Evolutionary conservation across 768 basidiomycete genomes (phyloP).

Genomic region (Auricularia heimuer): DNA sequence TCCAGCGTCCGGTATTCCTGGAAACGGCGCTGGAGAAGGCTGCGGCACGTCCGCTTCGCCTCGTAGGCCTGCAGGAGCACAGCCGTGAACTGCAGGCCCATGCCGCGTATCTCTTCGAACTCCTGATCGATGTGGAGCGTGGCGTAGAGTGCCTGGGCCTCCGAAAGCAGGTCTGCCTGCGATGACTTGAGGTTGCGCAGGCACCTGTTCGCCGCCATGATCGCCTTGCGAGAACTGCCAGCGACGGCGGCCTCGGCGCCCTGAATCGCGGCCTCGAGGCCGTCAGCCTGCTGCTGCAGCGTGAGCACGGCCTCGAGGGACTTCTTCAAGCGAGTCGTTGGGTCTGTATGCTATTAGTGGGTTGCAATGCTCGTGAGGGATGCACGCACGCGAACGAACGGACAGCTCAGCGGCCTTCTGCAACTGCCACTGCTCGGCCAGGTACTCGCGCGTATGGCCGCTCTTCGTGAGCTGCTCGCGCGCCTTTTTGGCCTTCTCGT

Average conservation of each 20-base stretch:
- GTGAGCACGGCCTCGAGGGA: slow-evolving; percentile 23
- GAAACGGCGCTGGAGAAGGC: slow-evolving; percentile 24
- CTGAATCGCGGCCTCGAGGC: slow-evolving; percentile 16
- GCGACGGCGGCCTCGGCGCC: slow-evolving; percentile 8
- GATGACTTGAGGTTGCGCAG: background rate
- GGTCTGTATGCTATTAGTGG: background rate
- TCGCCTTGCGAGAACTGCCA: background rate
- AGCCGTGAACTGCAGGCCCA: slow-evolving; percentile 22
- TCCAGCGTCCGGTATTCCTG: slow-evolving; percentile 29
- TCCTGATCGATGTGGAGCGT: slow-evolving; percentile 24
- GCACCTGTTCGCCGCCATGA: background rate
- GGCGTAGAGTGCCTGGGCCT: slow-evolving; percentile 24
- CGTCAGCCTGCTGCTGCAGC: slow-evolving; percentile 22
- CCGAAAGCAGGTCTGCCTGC: slow-evolving; percentile 11
- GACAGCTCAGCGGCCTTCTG: slow-evolving; percentile 26
- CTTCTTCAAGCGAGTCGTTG: slow-evolving; percentile 18
- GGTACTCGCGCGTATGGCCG: slow-evolving; percentile 10
- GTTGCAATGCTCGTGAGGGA: background rate
- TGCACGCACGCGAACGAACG: slow-evolving; percentile 19
- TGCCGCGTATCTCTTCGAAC: slow-evolving; percentile 25
- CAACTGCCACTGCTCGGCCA: slow-evolving; percentile 23
- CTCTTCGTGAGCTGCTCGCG: slow-evolving; percentile 12
- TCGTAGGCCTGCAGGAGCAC: slow-evolving; percentile 26
- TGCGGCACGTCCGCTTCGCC: slow-evolving; percentile 30
- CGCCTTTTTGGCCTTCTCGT: slow-evolving; percentile 11